Percentiles rank a stretch among this genome's conserved stretches.
These are phyloP conservation scores for Pseudoscleropodium purum DNA, from an alignment of 225 moss, liverwort and hornwort species.

Conservation along the genomic window DNA sequence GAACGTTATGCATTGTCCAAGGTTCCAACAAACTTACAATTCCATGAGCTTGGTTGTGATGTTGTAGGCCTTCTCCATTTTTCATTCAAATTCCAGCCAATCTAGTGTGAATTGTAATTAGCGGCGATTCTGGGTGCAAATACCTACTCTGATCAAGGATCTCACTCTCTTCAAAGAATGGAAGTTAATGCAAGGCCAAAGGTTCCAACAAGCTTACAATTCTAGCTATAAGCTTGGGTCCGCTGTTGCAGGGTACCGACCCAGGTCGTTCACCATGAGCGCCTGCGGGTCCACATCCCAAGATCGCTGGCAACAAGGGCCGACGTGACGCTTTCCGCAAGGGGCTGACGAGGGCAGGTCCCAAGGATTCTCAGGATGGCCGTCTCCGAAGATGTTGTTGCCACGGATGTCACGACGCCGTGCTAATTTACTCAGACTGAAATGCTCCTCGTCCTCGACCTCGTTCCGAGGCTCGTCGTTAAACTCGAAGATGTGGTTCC, in stretches of 20 bases:
- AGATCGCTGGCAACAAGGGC: background rate
- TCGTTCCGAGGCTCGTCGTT: slow-evolving; percentile 30
- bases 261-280: background rate
- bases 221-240: background rate
- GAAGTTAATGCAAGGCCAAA: background rate
- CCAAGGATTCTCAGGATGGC: background rate
- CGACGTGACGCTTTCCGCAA: slow-evolving; percentile 4
- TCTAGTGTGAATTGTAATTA: too few relatives aligned
- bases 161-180: background rate
- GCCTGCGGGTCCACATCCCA: background rate
- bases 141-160: background rate
- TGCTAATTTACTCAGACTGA: slow-evolving; percentile 21
- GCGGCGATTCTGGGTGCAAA: background rate
- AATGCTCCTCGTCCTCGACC: slow-evolving; percentile 1
- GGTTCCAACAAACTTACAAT: background rate
- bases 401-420: slow-evolving; percentile 26
- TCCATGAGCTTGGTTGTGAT: background rate
- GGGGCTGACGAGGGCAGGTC: background rate
- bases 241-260: background rate
- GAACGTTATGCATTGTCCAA: background rate
- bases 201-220: background rate
- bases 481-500: slow-evolving; percentile 36
- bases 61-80: background rate
- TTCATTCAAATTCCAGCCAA: background rate
- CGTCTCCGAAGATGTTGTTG: slow-evolving; percentile 24